Evolutionary conservation across 768 basidiomycete species (phyloP).

Genomic region (Rhodotorula paludigena): DNA sequence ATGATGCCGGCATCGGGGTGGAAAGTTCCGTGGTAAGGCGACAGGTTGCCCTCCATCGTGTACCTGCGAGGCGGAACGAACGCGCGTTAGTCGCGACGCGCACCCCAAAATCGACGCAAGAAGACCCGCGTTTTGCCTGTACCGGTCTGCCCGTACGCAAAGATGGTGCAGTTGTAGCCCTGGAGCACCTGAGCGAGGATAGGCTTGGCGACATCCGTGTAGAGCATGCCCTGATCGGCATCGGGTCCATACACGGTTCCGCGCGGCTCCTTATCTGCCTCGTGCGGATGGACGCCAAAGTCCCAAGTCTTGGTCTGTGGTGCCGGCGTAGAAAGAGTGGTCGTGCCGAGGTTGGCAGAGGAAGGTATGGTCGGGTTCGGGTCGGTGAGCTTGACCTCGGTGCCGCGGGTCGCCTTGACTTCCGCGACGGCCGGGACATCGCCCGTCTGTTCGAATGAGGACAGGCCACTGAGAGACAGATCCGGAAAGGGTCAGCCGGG

Average conservation of each 20-base stretch:
- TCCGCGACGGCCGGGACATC: slow-evolving; percentile 17
- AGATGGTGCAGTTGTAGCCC: slow-evolving; percentile 88
- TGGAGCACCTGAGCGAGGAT: slow-evolving; percentile 88
- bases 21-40: slow-evolving; percentile 73
- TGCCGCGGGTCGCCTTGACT: slow-evolving; percentile 32
- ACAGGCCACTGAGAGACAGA: slow-evolving; percentile 13
- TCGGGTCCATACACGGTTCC: slow-evolving; percentile 85
- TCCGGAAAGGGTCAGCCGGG: not conserved
- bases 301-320: slow-evolving; percentile 60
- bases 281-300: slow-evolving; percentile 58
- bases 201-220: slow-evolving; percentile 85
- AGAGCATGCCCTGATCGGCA: slow-evolving; percentile 89
- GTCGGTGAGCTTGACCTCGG: slow-evolving; percentile 31
- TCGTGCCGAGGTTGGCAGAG: slow-evolving; percentile 4
- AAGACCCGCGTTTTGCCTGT: slow-evolving; percentile 89
- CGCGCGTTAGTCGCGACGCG: slow-evolving; percentile 43
- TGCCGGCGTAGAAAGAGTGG: not conserved
- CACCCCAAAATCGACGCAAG: no score
- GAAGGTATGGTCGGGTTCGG: slow-evolving; percentile 59
- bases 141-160: slow-evolving; percentile 97
- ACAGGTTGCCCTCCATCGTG: slow-evolving; percentile 97
- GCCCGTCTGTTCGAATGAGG: slow-evolving; percentile 9
- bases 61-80: slow-evolving; percentile 50
- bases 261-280: slow-evolving; percentile 1
- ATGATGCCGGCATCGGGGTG: slow-evolving; percentile 90